phyloP scores from a whole-genome alignment of 2,329 filamentous ascomycete species.

The Chrysoporthe puriensis region DNA sequence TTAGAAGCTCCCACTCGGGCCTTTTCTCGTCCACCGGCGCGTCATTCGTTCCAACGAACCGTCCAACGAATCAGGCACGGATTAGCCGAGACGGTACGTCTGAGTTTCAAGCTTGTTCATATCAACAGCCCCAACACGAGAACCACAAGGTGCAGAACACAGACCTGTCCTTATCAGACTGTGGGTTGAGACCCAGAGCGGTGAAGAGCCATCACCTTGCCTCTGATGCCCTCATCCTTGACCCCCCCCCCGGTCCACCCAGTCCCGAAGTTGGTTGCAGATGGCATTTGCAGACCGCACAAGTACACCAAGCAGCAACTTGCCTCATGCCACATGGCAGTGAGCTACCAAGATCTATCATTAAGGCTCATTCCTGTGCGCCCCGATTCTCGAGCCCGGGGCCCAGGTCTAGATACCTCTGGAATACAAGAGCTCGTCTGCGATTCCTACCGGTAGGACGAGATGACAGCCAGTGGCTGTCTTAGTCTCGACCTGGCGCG shows the following conservation, averaged over 20 bases:
- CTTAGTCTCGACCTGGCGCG: background rate
- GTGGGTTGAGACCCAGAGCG: conserved; percentile 10
- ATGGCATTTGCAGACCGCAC: conserved; percentile 12
- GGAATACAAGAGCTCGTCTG: background rate
- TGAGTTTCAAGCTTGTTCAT: background rate
- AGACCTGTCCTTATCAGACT: conserved; percentile 15
- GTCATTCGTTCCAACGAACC: conserved; percentile 12
- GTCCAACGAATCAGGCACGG: conserved; percentile 11
- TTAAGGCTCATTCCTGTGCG: conserved; percentile 12
- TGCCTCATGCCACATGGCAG: conserved; percentile 16
- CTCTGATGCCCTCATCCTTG: background rate
- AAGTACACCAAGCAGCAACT: background rate
- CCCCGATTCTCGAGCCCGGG: background rate
- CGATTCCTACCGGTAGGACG: background rate
- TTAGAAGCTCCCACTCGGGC: background rate
- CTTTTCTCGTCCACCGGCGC: background rate
- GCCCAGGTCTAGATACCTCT: background rate
- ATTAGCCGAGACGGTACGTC: conserved; percentile 26
- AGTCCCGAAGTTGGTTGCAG: conserved; percentile 16
- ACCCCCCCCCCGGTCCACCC: background rate
- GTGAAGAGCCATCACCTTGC: conserved; percentile 16
- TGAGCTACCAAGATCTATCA: conserved; percentile 5
- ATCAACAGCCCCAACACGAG: background rate
- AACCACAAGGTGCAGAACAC: background rate
- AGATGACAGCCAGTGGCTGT: background rate